Percentiles rank a stretch among this genome's conserved stretches.
phyloP scores from a whole-genome alignment of 306 rosid species.

The Prunus mongolica region DNA sequence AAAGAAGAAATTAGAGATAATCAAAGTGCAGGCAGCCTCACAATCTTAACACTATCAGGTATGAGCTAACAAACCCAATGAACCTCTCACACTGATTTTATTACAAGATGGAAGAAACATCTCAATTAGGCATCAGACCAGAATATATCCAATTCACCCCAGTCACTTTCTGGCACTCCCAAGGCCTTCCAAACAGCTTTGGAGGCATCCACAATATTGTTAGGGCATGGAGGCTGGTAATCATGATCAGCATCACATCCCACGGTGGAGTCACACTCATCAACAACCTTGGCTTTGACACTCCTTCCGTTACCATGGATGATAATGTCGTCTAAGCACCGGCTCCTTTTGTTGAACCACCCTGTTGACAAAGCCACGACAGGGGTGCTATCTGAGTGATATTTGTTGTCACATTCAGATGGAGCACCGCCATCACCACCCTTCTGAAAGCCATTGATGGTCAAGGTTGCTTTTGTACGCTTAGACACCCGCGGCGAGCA shows the following conservation, averaged over 20 bases:
- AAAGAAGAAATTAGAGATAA: neutral
- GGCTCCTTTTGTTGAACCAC: conserved; percentile 29
- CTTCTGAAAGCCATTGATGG: conserved; percentile 8
- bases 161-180: conserved; percentile 11
- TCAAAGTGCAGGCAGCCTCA: neutral
- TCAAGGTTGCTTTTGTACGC: neutral
- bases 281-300: conserved; percentile 49
- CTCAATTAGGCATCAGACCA: conserved; percentile 24
- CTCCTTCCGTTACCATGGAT: conserved; percentile 45
- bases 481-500: conserved; percentile 35
- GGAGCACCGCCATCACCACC: neutral
- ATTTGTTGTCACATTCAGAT: conserved; percentile 27
- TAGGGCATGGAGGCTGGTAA: conserved; percentile 39
- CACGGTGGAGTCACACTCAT: conserved; percentile 51
- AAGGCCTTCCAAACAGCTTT: conserved; percentile 35
- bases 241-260: conserved; percentile 47
- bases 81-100: neutral
- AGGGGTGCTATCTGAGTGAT: conserved; percentile 27
- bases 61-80: neutral
- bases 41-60: neutral
- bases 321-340: conserved; percentile 30
- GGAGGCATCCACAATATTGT: conserved; percentile 44
- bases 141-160: conserved; percentile 15
- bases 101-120: neutral
- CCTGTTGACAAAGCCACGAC: conserved; percentile 47